A percentile compares a stretch with the other conserved stretches of the same genome.
phyloP scores from a whole-genome alignment of 192 early-diverging fungal genomes.

The Gonapodya prolifera region DNA sequence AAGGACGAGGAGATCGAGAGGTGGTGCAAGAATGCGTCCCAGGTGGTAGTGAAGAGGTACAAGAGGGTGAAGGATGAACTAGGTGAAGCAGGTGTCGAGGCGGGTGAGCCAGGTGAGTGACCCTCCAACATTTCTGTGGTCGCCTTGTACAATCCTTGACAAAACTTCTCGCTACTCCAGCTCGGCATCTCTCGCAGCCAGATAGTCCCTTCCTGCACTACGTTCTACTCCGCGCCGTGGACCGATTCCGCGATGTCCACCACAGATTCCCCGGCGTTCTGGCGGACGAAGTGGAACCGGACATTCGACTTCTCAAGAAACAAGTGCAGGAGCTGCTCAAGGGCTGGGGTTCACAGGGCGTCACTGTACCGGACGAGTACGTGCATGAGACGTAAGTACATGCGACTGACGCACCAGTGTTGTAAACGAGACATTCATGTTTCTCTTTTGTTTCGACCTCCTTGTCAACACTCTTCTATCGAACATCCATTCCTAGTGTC shows the following conservation, averaged over 20 bases:
- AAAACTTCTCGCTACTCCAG: neutral
- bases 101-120: conserved; percentile 32
- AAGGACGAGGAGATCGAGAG: conserved; percentile 57
- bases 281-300: conserved; percentile 35
- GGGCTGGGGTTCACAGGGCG: conserved; percentile 20
- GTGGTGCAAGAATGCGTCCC: conserved; percentile 73
- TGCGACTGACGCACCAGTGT: neutral
- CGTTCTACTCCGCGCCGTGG: conserved; percentile 41
- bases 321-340: conserved; percentile 25
- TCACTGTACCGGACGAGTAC: conserved; percentile 32
- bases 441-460: no score
- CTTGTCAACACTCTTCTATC: no score
- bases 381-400: conserved; percentile 51
- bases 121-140: neutral
- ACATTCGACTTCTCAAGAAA: conserved; percentile 39
- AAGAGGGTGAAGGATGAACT: no score
- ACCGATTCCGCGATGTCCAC: conserved; percentile 42
- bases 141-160: neutral
- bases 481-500: conserved; percentile 23
- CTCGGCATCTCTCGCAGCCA: no score
- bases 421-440: neutral
- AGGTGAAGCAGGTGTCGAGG: conserved; percentile 21
- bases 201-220: neutral
- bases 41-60: conserved; percentile 55
- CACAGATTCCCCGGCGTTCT: conserved; percentile 54